phyloP scores from a whole-genome alignment of 192 early-diverging fungal species.

The Coemansia sp. region DNA sequence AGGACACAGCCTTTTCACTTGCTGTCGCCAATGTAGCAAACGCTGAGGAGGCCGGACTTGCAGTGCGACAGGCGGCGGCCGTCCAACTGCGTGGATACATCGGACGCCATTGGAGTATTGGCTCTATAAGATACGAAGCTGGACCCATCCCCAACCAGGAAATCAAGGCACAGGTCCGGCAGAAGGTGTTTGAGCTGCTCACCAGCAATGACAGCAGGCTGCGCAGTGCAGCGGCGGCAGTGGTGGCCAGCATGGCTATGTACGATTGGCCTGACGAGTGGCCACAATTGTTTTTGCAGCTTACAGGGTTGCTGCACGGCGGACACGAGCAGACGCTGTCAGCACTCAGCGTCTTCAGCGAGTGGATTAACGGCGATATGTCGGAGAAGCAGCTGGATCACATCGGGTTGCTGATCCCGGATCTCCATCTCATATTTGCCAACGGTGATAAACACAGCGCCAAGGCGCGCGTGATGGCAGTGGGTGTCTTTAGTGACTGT shows the following conservation, averaged over 20 bases:
- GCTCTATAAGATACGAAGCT: conserved; percentile 56
- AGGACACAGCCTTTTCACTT: conserved; percentile 61
- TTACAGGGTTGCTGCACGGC: conserved; percentile 65
- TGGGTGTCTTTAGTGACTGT: conserved; percentile 80
- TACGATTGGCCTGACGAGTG: conserved; percentile 94
- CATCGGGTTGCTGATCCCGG: conserved; percentile 79
- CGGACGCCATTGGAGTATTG: conserved; percentile 69
- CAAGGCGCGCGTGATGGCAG: conserved; percentile 68
- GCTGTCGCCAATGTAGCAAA: conserved; percentile 66
- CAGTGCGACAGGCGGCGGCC: conserved; percentile 69
- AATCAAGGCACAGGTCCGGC: conserved; percentile 43
- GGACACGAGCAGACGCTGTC: conserved; percentile 74
- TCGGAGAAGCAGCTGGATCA: conserved; percentile 83
- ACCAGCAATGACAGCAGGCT: conserved; percentile 34
- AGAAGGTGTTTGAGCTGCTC: conserved; percentile 44
- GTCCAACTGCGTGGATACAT: conserved; percentile 74
- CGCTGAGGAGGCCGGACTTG: conserved; percentile 59
- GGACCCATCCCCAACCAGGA: conserved; percentile 49
- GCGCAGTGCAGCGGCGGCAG: conserved; percentile 61
- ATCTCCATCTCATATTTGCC: conserved; percentile 78
- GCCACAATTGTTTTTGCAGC: conserved; percentile 81
- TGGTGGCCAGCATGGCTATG: conserved; percentile 83
- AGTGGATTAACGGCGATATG: conserved; percentile 84
- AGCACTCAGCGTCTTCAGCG: conserved; percentile 77
- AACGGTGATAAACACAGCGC: conserved; percentile 25